Percentiles rank a stretch among this genome's conserved stretches.
Conservation (phyloP, 345 rosid genomes). For the Populus simonii region DNA sequence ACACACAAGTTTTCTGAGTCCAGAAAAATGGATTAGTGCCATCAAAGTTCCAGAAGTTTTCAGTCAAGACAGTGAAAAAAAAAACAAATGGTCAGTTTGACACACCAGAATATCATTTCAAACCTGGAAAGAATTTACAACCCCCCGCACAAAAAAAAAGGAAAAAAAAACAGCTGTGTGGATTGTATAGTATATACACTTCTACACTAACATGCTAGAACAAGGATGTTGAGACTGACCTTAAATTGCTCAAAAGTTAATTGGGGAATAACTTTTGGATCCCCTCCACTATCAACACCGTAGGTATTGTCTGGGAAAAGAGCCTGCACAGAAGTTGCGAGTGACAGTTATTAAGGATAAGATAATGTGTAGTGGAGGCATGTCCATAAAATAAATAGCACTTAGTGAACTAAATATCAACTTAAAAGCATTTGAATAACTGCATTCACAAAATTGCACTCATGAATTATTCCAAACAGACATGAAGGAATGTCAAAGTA, state of each 20-base stretch:
- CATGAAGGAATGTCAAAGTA: background rate
- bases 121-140: too few relatives aligned
- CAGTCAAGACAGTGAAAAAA: too few relatives aligned
- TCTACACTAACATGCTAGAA: background rate
- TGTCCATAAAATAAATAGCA: background rate
- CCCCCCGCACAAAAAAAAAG: too few relatives aligned
- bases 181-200: background rate
- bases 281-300: constrained; percentile 98
- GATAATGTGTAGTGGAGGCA: background rate
- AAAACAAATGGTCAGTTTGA: too few relatives aligned
- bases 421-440: background rate
- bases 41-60: background rate
- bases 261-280: constrained; percentile 81
- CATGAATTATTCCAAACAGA: background rate
- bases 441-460: background rate
- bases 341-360: constrained; percentile 19
- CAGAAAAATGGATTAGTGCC: background rate
- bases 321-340: constrained; percentile 49
- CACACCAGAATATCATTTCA: too few relatives aligned
- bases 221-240: constrained; percentile 35
- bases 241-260: constrained; percentile 86
- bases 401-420: background rate
- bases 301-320: constrained; percentile 86
- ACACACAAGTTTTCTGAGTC: background rate
- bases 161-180: background rate